These are phyloP conservation scores for Alectoria sarmentosa DNA, from an alignment of 495 filamentous ascomycete species.

Conservation along the genomic window DNA sequence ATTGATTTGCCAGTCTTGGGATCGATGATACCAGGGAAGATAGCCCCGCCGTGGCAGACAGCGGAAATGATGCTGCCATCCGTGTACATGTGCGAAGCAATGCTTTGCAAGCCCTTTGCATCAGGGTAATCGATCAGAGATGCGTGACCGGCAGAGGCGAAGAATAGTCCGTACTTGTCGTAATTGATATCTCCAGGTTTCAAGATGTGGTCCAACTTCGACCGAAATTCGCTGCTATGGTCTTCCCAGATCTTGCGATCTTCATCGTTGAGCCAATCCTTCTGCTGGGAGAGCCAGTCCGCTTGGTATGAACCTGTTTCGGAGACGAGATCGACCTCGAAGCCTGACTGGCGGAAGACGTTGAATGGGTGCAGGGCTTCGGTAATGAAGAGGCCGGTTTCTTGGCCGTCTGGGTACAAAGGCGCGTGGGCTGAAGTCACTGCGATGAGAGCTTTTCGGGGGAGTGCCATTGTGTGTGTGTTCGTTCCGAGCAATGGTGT, in stretches of 20 bases:
- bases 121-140: conserved; percentile 42
- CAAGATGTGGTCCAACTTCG: conserved; percentile 33
- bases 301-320: conserved; percentile 41
- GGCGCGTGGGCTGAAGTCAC: conserved; percentile 40
- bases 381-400: conserved; percentile 39
- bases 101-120: conserved; percentile 37
- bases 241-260: conserved; percentile 38
- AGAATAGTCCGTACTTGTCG: conserved; percentile 37
- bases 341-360: conserved; percentile 39
- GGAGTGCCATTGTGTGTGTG: conserved; percentile 32
- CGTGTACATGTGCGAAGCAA: conserved; percentile 35
- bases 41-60: conserved; percentile 40
- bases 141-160: conserved; percentile 43
- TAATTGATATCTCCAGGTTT: conserved; percentile 29
- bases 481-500: neutral
- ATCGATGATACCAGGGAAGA: conserved; percentile 40
- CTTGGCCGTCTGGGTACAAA: conserved; percentile 39
- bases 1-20: conserved; percentile 34
- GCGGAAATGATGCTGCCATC: conserved; percentile 36
- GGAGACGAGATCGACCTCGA: conserved; percentile 45
- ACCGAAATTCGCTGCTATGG: conserved; percentile 34
- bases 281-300: conserved; percentile 39
- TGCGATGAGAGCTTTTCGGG: conserved; percentile 40
- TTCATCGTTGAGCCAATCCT: conserved; percentile 37
- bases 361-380: conserved; percentile 45